A percentile compares a stretch with the other conserved stretches of the same genome.
Conservation (phyloP, 176 grass and related monocot genomes). For the Musa schizocarpa region DNA sequence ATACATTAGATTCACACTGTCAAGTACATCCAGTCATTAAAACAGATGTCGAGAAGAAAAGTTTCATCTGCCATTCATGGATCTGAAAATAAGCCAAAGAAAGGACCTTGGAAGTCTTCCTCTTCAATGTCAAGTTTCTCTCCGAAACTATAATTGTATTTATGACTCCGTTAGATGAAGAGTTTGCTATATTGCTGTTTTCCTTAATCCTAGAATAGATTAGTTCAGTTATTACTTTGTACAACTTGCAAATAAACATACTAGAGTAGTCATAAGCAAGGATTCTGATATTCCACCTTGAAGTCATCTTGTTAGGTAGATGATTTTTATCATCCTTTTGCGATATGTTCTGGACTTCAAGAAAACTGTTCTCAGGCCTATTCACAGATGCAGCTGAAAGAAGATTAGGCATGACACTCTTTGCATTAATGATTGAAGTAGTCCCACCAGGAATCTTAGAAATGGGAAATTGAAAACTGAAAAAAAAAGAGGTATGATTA, state of each 20-base stretch:
- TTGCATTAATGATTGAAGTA: constrained; percentile 29
- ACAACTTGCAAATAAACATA: background rate
- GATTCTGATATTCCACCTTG: constrained; percentile 37
- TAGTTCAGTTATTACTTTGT: background rate
- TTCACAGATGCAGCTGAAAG: constrained; percentile 21
- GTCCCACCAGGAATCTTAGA: constrained; percentile 20
- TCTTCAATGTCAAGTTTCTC: background rate
- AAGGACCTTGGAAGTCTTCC: background rate
- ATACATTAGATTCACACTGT: no score
- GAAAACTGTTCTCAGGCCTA: constrained; percentile 23
- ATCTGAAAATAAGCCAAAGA: background rate
- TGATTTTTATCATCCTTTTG: constrained; percentile 31
- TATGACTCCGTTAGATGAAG: background rate
- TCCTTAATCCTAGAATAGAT: background rate
- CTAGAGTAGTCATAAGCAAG: background rate
- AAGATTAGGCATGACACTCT: constrained; percentile 25
- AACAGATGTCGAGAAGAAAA: no score
- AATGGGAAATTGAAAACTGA: constrained; percentile 30
- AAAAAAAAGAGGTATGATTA: constrained; percentile 17
- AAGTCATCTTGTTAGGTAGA: constrained; percentile 28
- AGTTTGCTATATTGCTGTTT: background rate
- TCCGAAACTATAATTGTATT: background rate
- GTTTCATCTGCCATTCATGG: background rate
- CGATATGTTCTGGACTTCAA: constrained; percentile 25
- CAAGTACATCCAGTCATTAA: no score